Base-by-base conservation (phyloP, 1,284 basidiomycete species). In the Irpex rosettiformis region DNA sequence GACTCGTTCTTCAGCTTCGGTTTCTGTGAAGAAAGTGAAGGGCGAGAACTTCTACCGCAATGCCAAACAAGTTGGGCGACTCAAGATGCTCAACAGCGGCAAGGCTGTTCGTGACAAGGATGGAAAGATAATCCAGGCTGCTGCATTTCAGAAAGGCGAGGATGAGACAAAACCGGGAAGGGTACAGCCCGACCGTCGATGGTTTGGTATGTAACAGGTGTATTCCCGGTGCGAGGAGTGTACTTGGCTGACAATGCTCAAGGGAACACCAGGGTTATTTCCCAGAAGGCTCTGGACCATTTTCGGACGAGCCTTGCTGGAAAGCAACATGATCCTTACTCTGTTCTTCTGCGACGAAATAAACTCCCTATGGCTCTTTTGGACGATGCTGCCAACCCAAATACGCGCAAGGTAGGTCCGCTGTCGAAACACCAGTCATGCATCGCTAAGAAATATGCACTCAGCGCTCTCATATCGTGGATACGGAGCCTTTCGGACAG, bases 211-310 rank as follows among this genome's bases (percentile, higher is more conserved):
- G 89, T 81, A 43, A 40, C 13, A 48, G 16, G 18, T 47, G 29
- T 27, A 28, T 40, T 22, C 10, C 37, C 8, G 3, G 28, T 8
- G 27, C 33, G 10, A 52, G 48, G 21, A 55, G 55, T 59, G 13
- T 18, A 37, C 11, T 24, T 29, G 18, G 8, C 24, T 43, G 24
- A 43, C 37, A 29, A 21, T 21, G 16, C 58, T 30, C 63, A 37
- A 95, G 93, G 96, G 52, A 99, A 99, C 77, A 99, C 97, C 10
- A 83, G 97, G 69, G 96, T 98, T 55, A 98, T 99, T 71, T 94
- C 93, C n/a, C 95, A 98, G 70, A 91, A 85, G 42, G 94, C 95
- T 5, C 76, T 98, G 67, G 95, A 98, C 69, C 95, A 96, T 73
- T 97, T 98, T 77, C 80, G 95, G 55, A 93, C 91, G 11, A 94